phyloP scores from a whole-genome alignment of 441 rosid species.

The Kokia cookei region DNA sequence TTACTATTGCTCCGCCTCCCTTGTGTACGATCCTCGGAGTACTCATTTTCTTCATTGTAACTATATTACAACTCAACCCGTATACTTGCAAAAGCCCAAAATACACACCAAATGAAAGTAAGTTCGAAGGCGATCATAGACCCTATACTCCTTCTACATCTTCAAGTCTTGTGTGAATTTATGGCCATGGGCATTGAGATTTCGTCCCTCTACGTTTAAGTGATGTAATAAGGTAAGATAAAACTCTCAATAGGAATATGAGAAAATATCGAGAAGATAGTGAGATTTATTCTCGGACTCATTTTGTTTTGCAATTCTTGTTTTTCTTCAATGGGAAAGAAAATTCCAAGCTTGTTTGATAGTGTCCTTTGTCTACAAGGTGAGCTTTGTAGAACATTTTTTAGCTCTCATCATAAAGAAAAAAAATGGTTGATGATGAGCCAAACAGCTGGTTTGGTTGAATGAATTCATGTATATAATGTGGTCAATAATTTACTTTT shows the following conservation, averaged over 20 bases:
- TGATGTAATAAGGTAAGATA: neutral
- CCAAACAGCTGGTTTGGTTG: neutral
- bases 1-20: too few relatives aligned
- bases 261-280: neutral
- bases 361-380: too few relatives aligned
- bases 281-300: neutral
- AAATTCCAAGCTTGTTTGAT: too few relatives aligned
- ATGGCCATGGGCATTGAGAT: neutral
- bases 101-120: too few relatives aligned
- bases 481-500: neutral
- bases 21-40: too few relatives aligned
- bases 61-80: too few relatives aligned
- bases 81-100: too few relatives aligned
- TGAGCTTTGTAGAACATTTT: too few relatives aligned
- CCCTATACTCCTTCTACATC: neutral
- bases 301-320: neutral
- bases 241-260: neutral
- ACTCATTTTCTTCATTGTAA: too few relatives aligned
- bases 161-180: neutral
- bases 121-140: neutral
- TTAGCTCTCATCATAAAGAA: neutral
- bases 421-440: neutral
- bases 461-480: neutral
- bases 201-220: neutral
- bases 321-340: neutral